These are phyloP conservation scores for Passiflora organensis DNA, from an alignment of 345 rosid genomes.

Conservation along the genomic window DNA sequence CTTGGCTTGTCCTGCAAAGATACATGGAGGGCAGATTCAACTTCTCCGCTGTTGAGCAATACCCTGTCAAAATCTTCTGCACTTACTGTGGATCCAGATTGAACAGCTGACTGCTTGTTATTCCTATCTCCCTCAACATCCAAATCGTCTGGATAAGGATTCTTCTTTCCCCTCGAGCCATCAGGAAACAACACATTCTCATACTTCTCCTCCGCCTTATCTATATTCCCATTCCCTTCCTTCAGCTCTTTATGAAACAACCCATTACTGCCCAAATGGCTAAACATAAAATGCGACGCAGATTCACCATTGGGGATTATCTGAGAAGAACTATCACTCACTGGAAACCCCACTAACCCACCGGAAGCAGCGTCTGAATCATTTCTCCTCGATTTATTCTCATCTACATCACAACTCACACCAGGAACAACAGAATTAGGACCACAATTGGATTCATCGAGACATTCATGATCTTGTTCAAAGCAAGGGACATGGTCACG, in stretches of 20 bases:
- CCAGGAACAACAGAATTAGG: slow-evolving; percentile 7
- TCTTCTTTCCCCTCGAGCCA: slow-evolving; percentile 22
- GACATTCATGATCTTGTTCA: slow-evolving; percentile 15
- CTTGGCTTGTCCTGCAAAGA: slow-evolving; percentile 15
- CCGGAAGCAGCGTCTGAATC: slow-evolving; percentile 18
- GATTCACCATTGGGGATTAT: slow-evolving; percentile 36
- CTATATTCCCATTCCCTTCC: slow-evolving; percentile 20
- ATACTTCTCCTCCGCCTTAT: slow-evolving; percentile 13
- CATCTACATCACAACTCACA: slow-evolving; percentile 19
- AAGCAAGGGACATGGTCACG: slow-evolving; percentile 1
- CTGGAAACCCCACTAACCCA: slow-evolving; percentile 45
- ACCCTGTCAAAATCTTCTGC: slow-evolving; percentile 22
- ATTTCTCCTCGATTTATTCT: slow-evolving; percentile 10
- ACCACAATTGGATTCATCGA: slow-evolving; percentile 14
- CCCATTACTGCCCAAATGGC: slow-evolving; percentile 33
- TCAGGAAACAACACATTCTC: slow-evolving; percentile 11
- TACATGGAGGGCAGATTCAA: slow-evolving; percentile 19
- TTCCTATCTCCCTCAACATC: slow-evolving; percentile 22
- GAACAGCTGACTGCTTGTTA: slow-evolving; percentile 27
- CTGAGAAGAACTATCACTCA: slow-evolving; percentile 33
- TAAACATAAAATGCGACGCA: slow-evolving; percentile 50
- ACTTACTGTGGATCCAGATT: slow-evolving; percentile 19
- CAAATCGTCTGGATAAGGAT: slow-evolving; percentile 17
- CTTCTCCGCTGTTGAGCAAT: slow-evolving; percentile 15
- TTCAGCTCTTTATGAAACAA: slow-evolving; percentile 24